Base-by-base conservation (phyloP, 2,329 filamentous ascomycete genomes). In the Penicillium hordei region DNA sequence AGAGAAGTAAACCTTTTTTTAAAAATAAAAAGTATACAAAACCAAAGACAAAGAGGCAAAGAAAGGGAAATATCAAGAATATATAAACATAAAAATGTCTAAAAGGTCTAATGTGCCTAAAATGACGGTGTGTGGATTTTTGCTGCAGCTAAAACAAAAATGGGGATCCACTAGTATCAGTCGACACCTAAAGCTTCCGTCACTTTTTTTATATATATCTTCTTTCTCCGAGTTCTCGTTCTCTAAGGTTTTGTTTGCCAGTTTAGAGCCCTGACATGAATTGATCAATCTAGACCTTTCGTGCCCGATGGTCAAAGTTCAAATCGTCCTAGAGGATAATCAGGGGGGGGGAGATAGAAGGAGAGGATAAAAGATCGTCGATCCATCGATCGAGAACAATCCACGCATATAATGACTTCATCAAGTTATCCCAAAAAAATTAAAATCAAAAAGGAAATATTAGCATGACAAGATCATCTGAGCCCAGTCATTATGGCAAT, bases 51-150 rank as follows among this genome's bases (percentile, higher is more conserved):
- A 43, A 44, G 25, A 57, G 42, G 53, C 55, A 52, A 29, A 43
- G 12, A 27, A 33, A 55, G 63, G 66, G 55, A 65, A 51, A 58
- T 57, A 61, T 50, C 58, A 55, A 49, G 40, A 59, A 59, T 56
- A 59, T 56, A 59, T 39, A 44, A 57, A 53, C 50, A 60, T 55
- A 7, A 49, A 31, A 31, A 31, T 12, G 1, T 31, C 29, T 4
- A 31, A 31, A 31, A 4, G 29, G 29, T 4, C 31, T 34, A 34
- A 23, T 55, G 1, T 33, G 52, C 48, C 34, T 48, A 42, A 57
- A 66, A 65, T 68, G 68, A 70, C 68, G 67, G 68, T 70, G 68
- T 70, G 67, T 70, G 67, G 57, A 57, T 60, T 59, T 42, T 25
- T 33, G 45, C 54, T 62, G 55, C 60, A 65, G 59, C 55, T 60